Percentiles rank a stretch among this genome's conserved stretches.
Evolutionary conservation across 169 alveolate species (phyloP).

Genomic region (Perkinsus marinus): DNA sequence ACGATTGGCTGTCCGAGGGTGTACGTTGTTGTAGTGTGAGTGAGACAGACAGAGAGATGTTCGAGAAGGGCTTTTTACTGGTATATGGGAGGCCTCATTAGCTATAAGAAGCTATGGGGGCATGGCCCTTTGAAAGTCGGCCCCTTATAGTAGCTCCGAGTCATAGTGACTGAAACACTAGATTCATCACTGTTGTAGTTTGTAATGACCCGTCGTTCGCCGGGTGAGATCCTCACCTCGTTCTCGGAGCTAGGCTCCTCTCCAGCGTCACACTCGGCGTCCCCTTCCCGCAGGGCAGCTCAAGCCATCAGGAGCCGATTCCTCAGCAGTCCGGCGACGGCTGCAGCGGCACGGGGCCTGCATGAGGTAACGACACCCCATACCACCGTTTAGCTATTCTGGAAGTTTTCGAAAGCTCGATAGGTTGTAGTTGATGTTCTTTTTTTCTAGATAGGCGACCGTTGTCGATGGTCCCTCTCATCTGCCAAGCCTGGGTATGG

Average conservation of each 20-base stretch:
- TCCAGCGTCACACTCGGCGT: neutral
- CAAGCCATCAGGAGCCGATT: neutral
- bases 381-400: neutral
- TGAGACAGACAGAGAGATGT: too few species aligned
- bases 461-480: conserved; percentile 53
- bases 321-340: neutral
- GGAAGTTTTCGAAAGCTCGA: neutral
- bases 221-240: neutral
- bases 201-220: neutral
- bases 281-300: neutral
- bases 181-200: too few species aligned
- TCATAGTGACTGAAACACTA: too few species aligned
- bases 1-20: too few species aligned
- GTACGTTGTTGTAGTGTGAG: too few species aligned
- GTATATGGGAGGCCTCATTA: too few species aligned
- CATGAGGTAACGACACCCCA: neutral
- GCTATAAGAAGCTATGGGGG: too few species aligned
- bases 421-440: neutral
- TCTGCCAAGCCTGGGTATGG: conserved; percentile 74
- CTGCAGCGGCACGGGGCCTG: neutral
- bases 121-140: too few species aligned
- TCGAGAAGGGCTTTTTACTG: too few species aligned
- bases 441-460: neutral
- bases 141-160: too few species aligned
- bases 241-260: neutral